A percentile compares a stretch with the other conserved stretches of the same genome.
Evolutionary conservation across 2,329 filamentous ascomycete genomes (phyloP).

Genomic region (Ascochyta clinopodiicola): DNA sequence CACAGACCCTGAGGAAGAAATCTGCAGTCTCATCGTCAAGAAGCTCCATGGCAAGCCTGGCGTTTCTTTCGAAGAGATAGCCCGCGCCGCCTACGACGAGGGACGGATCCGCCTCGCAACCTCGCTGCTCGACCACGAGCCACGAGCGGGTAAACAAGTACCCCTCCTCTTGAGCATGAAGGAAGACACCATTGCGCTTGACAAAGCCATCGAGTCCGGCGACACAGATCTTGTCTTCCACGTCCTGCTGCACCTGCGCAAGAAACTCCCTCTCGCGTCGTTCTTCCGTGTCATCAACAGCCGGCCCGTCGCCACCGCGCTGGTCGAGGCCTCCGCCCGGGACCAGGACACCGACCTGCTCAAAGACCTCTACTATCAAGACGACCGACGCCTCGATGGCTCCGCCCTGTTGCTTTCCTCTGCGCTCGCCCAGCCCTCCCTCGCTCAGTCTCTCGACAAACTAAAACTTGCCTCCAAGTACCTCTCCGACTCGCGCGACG

Average conservation of each 20-base stretch:
- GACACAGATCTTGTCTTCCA: conserved; percentile 93
- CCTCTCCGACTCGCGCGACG: conserved; percentile 82
- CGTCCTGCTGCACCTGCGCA: conserved; percentile 85
- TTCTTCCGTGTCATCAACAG: conserved; percentile 94
- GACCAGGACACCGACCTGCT: conserved; percentile 82
- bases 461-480: conserved; percentile 84
- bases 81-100: conserved; percentile 91
- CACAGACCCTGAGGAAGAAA: conserved; percentile 82
- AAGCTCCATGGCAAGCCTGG: conserved; percentile 86
- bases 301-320: conserved; percentile 82
- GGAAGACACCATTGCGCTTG: conserved; percentile 90
- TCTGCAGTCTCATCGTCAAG: conserved; percentile 85
- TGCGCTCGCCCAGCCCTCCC: conserved; percentile 74
- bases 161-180: conserved; percentile 93
- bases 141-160: conserved; percentile 93
- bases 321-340: conserved; percentile 84
- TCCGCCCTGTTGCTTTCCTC: conserved; percentile 87
- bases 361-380: conserved; percentile 97
- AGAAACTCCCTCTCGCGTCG: conserved; percentile 84
- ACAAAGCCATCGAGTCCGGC: conserved; percentile 95
- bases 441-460: conserved; percentile 79
- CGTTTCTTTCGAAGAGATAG: conserved; percentile 95
- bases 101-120: conserved; percentile 88
- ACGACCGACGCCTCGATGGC: conserved; percentile 87
- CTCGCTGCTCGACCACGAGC: conserved; percentile 89